A percentile compares a stretch with the other conserved stretches of the same genome.
phyloP scores from a whole-genome alignment of 148 eudicot species.

The Rhododendron kiyosumense region DNA sequence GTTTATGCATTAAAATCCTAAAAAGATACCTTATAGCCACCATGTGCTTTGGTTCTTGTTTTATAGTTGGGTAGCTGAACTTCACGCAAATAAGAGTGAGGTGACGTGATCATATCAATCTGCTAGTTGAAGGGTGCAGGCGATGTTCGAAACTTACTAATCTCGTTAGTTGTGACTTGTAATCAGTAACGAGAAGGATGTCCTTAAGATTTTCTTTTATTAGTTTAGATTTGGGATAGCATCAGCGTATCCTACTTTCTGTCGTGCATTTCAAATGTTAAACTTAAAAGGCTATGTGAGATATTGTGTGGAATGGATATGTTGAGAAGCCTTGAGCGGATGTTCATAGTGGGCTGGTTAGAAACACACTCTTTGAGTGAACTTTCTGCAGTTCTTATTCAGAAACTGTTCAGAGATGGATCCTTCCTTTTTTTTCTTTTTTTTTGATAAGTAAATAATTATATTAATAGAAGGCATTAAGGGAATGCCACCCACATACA shows the following conservation, averaged over 20 bases:
- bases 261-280: neutral
- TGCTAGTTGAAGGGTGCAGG: neutral
- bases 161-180: neutral
- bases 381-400: neutral
- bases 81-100: neutral
- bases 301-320: neutral
- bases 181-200: neutral
- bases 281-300: neutral
- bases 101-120: neutral
- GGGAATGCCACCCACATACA: too few relatives aligned
- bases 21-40: neutral
- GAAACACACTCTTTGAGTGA: neutral
- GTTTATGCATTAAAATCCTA: neutral
- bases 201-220: neutral
- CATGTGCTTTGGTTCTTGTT: neutral
- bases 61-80: neutral
- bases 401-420: neutral
- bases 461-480: too few relatives aligned
- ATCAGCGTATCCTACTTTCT: neutral
- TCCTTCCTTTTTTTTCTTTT: neutral
- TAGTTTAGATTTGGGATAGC: neutral
- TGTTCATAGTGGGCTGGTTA: neutral
- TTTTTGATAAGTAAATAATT: too few relatives aligned
- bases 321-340: neutral
- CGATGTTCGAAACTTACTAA: neutral